These are phyloP conservation scores for Amylocystis lapponica DNA, from an alignment of 768 basidiomycete species.

Conservation along the genomic window DNA sequence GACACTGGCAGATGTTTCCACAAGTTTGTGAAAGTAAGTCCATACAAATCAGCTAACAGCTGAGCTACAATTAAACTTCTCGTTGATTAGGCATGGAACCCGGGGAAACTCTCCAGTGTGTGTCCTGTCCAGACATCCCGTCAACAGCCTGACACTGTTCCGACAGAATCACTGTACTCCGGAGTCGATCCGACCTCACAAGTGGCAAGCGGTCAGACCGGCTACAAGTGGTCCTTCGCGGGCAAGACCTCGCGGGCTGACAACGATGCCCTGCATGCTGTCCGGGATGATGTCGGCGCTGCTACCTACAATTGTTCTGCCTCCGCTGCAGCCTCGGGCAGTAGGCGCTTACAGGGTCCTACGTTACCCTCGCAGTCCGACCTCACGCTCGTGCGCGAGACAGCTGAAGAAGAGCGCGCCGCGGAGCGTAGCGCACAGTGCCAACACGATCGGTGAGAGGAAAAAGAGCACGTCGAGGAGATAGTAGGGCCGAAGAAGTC, in stretches of 20 bases:
- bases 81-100: constrained; percentile 76
- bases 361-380: constrained; percentile 66
- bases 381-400: constrained; percentile 63
- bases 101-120: constrained; percentile 64
- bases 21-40: constrained; percentile 81
- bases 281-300: constrained; percentile 51
- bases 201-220: constrained; percentile 71
- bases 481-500: constrained; percentile 74
- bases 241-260: constrained; percentile 59
- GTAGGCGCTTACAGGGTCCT: constrained; percentile 55
- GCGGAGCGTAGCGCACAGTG: constrained; percentile 53
- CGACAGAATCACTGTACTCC: constrained; percentile 49
- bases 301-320: constrained; percentile 32
- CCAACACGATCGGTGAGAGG: constrained; percentile 61
- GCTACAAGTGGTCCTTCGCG: constrained; percentile 86
- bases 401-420: constrained; percentile 42
- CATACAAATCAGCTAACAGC: constrained; percentile 4
- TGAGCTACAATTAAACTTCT: too few species aligned
- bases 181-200: constrained; percentile 51
- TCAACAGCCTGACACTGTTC: too few species aligned
- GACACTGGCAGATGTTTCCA: constrained; percentile 83
- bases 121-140: too few species aligned
- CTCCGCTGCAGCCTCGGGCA: constrained; percentile 7
- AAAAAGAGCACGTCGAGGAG: constrained; percentile 69
- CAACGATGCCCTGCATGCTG: constrained; percentile 47